These are phyloP conservation scores for Talaromyces sp. DNA, from an alignment of 2,329 filamentous ascomycete genomes.

Conservation along the genomic window DNA sequence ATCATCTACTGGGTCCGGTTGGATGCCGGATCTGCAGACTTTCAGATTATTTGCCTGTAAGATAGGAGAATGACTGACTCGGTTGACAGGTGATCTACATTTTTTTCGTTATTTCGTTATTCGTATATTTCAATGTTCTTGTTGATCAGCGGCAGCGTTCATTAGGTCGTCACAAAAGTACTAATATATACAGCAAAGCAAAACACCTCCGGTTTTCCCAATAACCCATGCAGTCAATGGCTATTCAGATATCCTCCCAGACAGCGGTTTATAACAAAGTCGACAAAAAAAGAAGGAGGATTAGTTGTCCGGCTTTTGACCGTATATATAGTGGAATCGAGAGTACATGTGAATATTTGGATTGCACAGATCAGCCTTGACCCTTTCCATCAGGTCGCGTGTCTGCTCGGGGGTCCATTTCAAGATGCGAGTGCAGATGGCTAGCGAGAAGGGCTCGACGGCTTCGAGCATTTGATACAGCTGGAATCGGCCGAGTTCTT, in stretches of 20 bases:
- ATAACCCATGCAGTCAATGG: not conserved
- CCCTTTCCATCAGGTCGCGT: constrained; percentile 24
- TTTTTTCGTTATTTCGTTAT: not conserved
- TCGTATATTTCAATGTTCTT: not conserved
- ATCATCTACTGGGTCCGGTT: not conserved
- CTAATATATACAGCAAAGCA: not conserved
- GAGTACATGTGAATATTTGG: constrained; percentile 24
- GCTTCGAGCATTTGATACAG: constrained; percentile 17
- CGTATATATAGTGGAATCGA: constrained; percentile 12
- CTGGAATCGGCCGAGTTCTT: constrained; percentile 39
- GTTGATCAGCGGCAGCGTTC: not conserved
- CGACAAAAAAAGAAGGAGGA: not conserved
- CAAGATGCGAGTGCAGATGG: constrained; percentile 22
- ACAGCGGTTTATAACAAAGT: not conserved
- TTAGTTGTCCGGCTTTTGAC: constrained; percentile 10
- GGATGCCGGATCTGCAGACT: not conserved
- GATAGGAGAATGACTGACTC: not conserved
- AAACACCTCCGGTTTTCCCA: not conserved
- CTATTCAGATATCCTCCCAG: not conserved
- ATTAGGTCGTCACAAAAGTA: not conserved
- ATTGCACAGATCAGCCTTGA: constrained; percentile 26
- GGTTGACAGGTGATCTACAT: not conserved
- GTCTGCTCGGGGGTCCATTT: constrained; percentile 24
- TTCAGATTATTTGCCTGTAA: not conserved
- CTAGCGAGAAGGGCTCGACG: constrained; percentile 19